Evolutionary conservation across 495 filamentous ascomycete species (phyloP).

Genomic region (Talaromyces wortmannii): DNA sequence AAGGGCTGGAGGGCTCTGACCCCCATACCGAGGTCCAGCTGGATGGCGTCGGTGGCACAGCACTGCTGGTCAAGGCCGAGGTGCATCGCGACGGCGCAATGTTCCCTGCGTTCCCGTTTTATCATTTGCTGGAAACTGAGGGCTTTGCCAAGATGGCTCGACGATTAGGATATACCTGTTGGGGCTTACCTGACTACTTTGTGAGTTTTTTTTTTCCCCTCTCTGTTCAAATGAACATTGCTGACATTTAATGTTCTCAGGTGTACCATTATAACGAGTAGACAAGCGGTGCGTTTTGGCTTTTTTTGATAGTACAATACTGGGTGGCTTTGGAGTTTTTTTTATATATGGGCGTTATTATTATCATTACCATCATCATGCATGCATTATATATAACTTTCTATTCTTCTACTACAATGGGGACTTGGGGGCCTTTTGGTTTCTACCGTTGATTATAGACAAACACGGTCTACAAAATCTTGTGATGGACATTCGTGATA

Average conservation of each 20-base stretch:
- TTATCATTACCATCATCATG: too few relatives aligned
- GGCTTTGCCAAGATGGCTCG: constrained; percentile 97
- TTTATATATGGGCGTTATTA: not conserved
- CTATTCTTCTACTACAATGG: too few relatives aligned
- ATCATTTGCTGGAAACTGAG: constrained; percentile 94
- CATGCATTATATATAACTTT: too few relatives aligned
- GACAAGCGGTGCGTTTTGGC: constrained; percentile 8
- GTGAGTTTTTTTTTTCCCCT: constrained; percentile 42
- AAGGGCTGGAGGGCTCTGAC: constrained; percentile 37
- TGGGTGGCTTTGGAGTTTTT: not conserved
- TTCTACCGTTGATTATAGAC: too few relatives aligned
- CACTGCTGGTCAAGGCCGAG: constrained; percentile 91
- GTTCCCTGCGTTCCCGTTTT: constrained; percentile 96
- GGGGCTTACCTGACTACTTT: constrained; percentile 92
- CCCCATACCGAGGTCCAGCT: constrained; percentile 57
- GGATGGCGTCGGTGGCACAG: constrained; percentile 92
- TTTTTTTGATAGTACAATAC: not conserved
- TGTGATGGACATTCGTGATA: too few relatives aligned
- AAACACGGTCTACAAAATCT: too few relatives aligned
- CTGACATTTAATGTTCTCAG: constrained; percentile 29
- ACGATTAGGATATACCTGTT: constrained; percentile 75
- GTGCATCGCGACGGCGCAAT: constrained; percentile 97
- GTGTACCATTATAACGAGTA: constrained; percentile 91
- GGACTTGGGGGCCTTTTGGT: too few relatives aligned
- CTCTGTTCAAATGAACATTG: constrained; percentile 1